phyloP scores from a whole-genome alignment of 305 asterid genomes.

The Plantago lanceolata region DNA sequence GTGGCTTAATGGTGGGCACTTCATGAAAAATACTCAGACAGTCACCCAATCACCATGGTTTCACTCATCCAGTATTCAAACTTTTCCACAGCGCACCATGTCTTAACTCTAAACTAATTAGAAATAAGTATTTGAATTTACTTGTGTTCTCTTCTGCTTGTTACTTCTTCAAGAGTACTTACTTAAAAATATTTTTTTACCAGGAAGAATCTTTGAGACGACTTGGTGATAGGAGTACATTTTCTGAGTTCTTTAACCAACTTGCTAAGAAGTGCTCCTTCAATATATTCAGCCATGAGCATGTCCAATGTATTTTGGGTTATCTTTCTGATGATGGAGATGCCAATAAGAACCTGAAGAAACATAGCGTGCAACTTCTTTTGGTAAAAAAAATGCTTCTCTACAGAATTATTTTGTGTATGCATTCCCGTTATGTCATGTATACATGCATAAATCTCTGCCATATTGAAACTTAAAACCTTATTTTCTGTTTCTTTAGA shows the following conservation, averaged over 20 bases:
- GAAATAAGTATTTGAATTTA: background rate
- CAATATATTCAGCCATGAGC: slow-evolving; percentile 63
- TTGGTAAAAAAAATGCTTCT: slow-evolving; percentile 59
- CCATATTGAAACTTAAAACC: background rate
- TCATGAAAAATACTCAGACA: background rate
- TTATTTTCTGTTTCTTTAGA: slow-evolving; percentile 37
- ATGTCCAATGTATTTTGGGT: slow-evolving; percentile 52
- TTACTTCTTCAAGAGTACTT: slow-evolving; percentile 25
- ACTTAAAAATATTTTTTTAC: slow-evolving; percentile 25
- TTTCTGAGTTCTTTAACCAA: slow-evolving; percentile 51
- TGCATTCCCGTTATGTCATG: slow-evolving; percentile 2
- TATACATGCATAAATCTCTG: background rate
- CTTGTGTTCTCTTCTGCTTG: background rate
- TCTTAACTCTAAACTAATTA: background rate
- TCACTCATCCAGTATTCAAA: background rate
- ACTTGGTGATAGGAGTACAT: slow-evolving; percentile 42
- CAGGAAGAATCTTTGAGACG: slow-evolving; percentile 59
- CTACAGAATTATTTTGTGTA: slow-evolving; percentile 10
- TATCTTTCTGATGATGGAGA: slow-evolving; percentile 42
- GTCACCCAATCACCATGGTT: background rate
- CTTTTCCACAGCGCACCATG: background rate
- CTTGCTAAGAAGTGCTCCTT: slow-evolving; percentile 57
- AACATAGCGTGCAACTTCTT: slow-evolving; percentile 55
- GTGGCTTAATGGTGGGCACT: too few species aligned
- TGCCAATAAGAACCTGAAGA: slow-evolving; percentile 42